phyloP scores from a whole-genome alignment of 495 filamentous ascomycete species.

The Geoglossum glabrum region DNA sequence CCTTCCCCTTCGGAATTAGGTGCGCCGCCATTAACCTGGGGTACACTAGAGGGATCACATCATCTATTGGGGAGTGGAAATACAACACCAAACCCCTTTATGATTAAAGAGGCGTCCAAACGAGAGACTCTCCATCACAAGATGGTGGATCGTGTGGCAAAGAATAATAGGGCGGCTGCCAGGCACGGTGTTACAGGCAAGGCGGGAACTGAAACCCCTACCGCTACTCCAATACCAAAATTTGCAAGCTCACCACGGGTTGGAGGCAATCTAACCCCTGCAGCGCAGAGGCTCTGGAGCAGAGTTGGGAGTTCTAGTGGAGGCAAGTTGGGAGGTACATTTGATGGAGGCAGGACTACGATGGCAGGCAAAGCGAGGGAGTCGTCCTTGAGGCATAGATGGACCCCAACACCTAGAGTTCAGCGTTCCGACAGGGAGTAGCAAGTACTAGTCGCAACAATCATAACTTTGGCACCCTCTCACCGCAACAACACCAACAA shows the following conservation, averaged over 20 bases:
- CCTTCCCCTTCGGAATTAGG: slow-evolving; percentile 11
- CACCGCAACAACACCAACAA: background rate
- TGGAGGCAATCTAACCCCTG: slow-evolving; percentile 48
- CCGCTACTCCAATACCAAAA: slow-evolving; percentile 41
- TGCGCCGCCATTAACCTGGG: slow-evolving; percentile 11
- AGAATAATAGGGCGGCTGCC: slow-evolving; percentile 38
- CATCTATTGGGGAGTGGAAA: slow-evolving; percentile 36
- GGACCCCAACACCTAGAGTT: slow-evolving; percentile 32
- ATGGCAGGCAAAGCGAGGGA: slow-evolving; percentile 15
- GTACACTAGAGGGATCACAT: slow-evolving; percentile 16
- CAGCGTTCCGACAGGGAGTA: background rate
- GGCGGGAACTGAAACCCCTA: slow-evolving; percentile 20
- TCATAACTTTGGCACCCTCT: background rate
- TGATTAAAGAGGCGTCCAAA: slow-evolving; percentile 51
- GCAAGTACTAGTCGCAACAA: background rate
- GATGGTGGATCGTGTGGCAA: slow-evolving; percentile 73
- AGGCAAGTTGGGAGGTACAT: slow-evolving; percentile 20
- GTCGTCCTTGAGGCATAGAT: slow-evolving; percentile 26
- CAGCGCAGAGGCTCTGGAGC: slow-evolving; percentile 56
- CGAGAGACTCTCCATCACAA: slow-evolving; percentile 71
- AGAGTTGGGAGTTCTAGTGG: slow-evolving; percentile 33
- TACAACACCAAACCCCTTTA: slow-evolving; percentile 58
- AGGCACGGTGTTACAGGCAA: slow-evolving; percentile 27
- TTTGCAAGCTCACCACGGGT: slow-evolving; percentile 58
- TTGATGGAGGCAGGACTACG: slow-evolving; percentile 21